Conservation (phyloP, 192 early-diverging fungal genomes). For the Kickxella alabastrina region DNA sequence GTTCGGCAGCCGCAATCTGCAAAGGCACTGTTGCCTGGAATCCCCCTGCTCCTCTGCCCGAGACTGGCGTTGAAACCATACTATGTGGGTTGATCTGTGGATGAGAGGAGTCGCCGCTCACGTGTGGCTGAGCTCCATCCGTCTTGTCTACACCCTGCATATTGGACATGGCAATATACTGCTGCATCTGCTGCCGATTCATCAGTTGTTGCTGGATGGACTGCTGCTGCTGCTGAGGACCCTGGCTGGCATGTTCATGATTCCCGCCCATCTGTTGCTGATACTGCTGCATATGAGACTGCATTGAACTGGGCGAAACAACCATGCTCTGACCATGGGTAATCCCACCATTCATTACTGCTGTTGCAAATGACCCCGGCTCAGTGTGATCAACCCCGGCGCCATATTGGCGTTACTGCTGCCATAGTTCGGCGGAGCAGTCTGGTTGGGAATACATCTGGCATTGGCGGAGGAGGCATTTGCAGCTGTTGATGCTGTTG, state of each 20-base stretch:
- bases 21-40: background rate
- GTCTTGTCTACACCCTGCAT: background rate
- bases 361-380: too few relatives aligned
- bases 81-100: too few relatives aligned
- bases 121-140: background rate
- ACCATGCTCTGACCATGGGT: too few relatives aligned
- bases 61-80: background rate
- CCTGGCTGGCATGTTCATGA: background rate
- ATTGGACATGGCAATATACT: slow-evolving; percentile 5
- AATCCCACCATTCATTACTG: too few relatives aligned
- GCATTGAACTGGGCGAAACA: too few relatives aligned
- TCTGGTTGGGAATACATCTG: too few relatives aligned
- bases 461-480: slow-evolving; percentile 11
- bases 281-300: background rate
- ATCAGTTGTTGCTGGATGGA: background rate
- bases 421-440: too few relatives aligned
- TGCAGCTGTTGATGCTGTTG: slow-evolving; percentile 9
- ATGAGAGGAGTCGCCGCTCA: background rate
- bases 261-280: too few relatives aligned
- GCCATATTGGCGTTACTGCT: too few relatives aligned
- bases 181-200: background rate
- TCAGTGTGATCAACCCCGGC: too few relatives aligned
- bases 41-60: background rate
- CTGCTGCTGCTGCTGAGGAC: background rate
- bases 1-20: background rate